These are phyloP conservation scores for Iris pallida DNA, from an alignment of 116 monocot species.

Conservation along the genomic window DNA sequence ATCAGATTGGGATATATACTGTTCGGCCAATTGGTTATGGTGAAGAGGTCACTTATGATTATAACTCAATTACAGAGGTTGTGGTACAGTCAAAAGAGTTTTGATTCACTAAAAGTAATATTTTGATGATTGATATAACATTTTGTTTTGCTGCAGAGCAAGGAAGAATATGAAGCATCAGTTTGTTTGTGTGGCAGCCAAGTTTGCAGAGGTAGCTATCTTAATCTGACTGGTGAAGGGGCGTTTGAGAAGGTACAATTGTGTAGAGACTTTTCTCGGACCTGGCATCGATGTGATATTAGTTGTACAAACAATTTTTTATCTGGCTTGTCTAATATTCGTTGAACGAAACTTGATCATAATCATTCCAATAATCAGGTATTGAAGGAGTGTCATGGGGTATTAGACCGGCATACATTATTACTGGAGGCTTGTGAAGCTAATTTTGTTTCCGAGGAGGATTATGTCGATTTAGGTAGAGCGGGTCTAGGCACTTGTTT, in stretches of 20 bases:
- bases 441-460: slow-evolving; percentile 78
- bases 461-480: too few relatives aligned
- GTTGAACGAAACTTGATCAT: slow-evolving; percentile 4
- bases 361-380: too few relatives aligned
- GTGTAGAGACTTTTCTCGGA: too few relatives aligned
- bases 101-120: slow-evolving; percentile 3
- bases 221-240: slow-evolving; percentile 89
- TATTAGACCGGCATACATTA: slow-evolving; percentile 82
- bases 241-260: slow-evolving; percentile 79
- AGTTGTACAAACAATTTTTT: neutral
- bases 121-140: neutral
- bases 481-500: too few relatives aligned
- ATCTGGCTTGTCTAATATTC: too few relatives aligned
- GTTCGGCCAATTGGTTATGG: slow-evolving; percentile 81
- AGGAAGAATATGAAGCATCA: slow-evolving; percentile 98
- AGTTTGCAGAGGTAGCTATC: slow-evolving; percentile 95
- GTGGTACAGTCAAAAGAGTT: slow-evolving; percentile 6
- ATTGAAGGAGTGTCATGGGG: slow-evolving; percentile 84
- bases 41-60: slow-evolving; percentile 99
- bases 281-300: too few relatives aligned
- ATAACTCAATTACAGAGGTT: slow-evolving; percentile 99
- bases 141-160: slow-evolving; percentile 65
- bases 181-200: too few relatives aligned
- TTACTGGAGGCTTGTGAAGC: slow-evolving; percentile 89
- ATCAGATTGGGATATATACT: slow-evolving; percentile 97